Conservation (phyloP, 73 alveolate species). For the Breviolum minutum region DNA sequence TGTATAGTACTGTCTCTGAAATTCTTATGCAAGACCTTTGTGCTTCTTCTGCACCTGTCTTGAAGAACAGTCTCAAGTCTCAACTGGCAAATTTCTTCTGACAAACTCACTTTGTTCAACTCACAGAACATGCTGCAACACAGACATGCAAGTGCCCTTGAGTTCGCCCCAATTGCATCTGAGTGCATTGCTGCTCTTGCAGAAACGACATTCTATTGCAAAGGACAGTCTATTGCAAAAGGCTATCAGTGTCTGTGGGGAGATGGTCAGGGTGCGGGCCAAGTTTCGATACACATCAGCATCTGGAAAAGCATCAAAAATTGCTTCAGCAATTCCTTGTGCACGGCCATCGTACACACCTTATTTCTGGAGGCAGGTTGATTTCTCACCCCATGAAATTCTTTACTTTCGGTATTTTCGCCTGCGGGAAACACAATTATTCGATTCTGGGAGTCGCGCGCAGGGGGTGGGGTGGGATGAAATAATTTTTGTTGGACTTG, state of each 20-base stretch:
- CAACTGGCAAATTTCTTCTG: too few relatives aligned
- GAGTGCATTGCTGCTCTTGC: background rate
- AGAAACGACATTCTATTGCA: background rate
- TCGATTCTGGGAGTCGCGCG: too few relatives aligned
- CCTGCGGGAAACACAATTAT: too few relatives aligned
- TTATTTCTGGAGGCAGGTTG: background rate
- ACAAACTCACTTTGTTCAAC: too few relatives aligned
- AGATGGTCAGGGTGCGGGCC: background rate
- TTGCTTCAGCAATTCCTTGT: slow-evolving; percentile 64
- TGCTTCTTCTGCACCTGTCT: too few relatives aligned
- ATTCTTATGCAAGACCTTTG: too few relatives aligned
- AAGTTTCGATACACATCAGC: slow-evolving; percentile 72
- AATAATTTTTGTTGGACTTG: background rate
- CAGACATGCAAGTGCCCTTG: too few relatives aligned
- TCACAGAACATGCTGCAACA: too few relatives aligned
- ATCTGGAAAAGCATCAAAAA: slow-evolving; percentile 54
- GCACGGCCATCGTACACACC: slow-evolving; percentile 81
- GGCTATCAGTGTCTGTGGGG: background rate
- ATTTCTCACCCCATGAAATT: background rate
- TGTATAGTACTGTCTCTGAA: too few relatives aligned
- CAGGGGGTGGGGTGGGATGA: too few relatives aligned
- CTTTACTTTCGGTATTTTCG: background rate
- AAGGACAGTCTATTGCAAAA: too few relatives aligned
- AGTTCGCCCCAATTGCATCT: background rate
- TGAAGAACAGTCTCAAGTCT: too few relatives aligned